Base-by-base conservation (phyloP, 202 grass and related monocot species). In the Tripidium arundinaceum region DNA sequence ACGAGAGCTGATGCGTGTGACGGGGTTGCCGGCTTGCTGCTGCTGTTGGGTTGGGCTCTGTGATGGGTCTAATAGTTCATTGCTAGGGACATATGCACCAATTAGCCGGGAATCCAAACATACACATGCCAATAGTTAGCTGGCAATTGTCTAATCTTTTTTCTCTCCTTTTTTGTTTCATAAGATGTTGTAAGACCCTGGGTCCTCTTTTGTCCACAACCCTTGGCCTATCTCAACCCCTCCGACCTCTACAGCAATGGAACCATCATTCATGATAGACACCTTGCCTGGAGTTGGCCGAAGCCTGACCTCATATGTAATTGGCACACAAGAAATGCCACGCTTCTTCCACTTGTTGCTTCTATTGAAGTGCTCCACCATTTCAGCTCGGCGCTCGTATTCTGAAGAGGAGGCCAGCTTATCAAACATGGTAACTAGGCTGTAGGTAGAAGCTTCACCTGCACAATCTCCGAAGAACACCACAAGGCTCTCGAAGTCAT, bases 191-290 rank as follows among this genome's bases (percentile, higher is more conserved):
- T n/a, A 52, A 52, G 18, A 52, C 2, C 49, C 5, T 7, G 6
- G 46, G 45, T 49, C 45, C 45, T 49, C 45, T 49, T 49, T 18
- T 49, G 4, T 49, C 87, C 89, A 97, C 41, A 97, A 33, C 18
- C 94, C 94, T 75, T 97, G 94, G 1, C 94, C 94, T 42, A 97
- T 86, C 75, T 97, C 94, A 14, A 92, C 65, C 6, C 94, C 94
- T 45, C 89, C 91, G 2, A 94, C 94, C 77, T 97, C 94, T 7
- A 97, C 89, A 11, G 85, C 89, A 60, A 97, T 84, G 36, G 94
- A 97, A 3, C 94, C 89, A 34, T 97, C 94, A 39, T 94, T 88
- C 46, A 97, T 26, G 81, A 97, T 87, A 7, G 94, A 94, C 37
- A 97, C 89, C 83, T 86, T 97, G 6, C 94, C 94, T 14, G 94